These are phyloP conservation scores for Neurospora cerealis DNA, from an alignment of 495 filamentous ascomycete species.

Conservation along the genomic window DNA sequence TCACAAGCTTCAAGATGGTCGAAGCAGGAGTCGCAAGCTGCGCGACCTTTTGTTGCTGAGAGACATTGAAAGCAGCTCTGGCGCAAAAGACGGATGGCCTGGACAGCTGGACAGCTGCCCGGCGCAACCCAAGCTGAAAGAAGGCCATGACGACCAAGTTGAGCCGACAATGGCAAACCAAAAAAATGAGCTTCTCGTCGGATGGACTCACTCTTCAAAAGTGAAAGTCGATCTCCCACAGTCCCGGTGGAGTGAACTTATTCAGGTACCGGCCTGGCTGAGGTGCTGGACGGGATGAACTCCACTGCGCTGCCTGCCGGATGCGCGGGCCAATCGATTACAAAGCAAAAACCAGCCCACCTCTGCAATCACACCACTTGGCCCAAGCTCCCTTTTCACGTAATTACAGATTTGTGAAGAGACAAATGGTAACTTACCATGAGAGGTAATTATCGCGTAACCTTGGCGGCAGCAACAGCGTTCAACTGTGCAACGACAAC, in stretches of 20 bases:
- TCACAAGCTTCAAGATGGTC: constrained; percentile 7
- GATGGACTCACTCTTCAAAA: not conserved
- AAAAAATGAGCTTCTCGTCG: not conserved
- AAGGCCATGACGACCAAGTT: constrained; percentile 29
- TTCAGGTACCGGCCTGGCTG: not conserved
- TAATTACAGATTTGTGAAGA: not conserved
- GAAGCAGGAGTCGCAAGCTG: constrained; percentile 4
- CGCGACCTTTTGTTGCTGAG: constrained; percentile 11
- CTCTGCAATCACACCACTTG: not conserved
- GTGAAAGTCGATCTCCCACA: not conserved
- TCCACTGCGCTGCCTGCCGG: not conserved
- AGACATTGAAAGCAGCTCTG: constrained; percentile 17
- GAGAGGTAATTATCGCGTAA: not conserved
- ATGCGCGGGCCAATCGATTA: not conserved
- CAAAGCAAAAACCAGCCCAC: constrained; percentile 4
- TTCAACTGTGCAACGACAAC: not conserved
- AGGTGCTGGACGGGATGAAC: not conserved
- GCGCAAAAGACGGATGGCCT: constrained; percentile 50
- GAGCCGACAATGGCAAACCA: constrained; percentile 8
- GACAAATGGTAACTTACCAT: not conserved
- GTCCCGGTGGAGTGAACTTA: not conserved
- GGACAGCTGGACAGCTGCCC: constrained; percentile 43
- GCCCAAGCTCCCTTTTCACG: not conserved
- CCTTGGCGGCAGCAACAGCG: not conserved
- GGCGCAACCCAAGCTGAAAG: constrained; percentile 40